Conservation (phyloP, 345 rosid genomes). For the thale cress (Arabidopsis thaliana) region DNA sequence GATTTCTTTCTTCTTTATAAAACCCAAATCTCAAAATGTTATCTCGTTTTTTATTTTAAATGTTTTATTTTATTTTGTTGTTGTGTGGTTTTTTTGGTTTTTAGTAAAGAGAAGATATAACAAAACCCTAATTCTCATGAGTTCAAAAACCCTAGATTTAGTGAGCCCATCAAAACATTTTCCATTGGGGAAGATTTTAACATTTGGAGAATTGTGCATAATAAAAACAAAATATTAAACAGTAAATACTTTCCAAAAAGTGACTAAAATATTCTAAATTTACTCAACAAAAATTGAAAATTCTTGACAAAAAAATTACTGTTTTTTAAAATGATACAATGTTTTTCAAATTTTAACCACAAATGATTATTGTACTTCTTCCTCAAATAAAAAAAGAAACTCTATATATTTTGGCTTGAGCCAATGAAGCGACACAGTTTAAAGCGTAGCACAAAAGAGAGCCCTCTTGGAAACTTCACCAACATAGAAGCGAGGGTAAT, state of each 20-base stretch:
- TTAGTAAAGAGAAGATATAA: background rate
- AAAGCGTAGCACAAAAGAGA: background rate
- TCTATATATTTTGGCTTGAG: background rate
- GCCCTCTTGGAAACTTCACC: background rate
- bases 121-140: constrained; percentile 21
- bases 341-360: background rate
- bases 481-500: constrained; percentile 30
- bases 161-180: constrained; percentile 5
- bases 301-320: no score
- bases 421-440: background rate
- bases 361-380: background rate
- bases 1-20: background rate
- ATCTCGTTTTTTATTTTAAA: background rate
- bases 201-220: background rate
- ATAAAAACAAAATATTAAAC: background rate
- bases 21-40: constrained; percentile 14
- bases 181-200: background rate
- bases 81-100: background rate
- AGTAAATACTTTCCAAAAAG: background rate
- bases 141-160: constrained; percentile 22
- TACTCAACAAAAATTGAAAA: background rate
- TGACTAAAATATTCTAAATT: background rate
- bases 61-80: no score
- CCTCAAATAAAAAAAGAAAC: background rate
- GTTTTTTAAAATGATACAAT: background rate